Percentiles rank a stretch among this genome's conserved stretches.
Evolutionary conservation across 176 grass and related monocot genomes (phyloP).

Genomic region (Raddia guianensis): DNA sequence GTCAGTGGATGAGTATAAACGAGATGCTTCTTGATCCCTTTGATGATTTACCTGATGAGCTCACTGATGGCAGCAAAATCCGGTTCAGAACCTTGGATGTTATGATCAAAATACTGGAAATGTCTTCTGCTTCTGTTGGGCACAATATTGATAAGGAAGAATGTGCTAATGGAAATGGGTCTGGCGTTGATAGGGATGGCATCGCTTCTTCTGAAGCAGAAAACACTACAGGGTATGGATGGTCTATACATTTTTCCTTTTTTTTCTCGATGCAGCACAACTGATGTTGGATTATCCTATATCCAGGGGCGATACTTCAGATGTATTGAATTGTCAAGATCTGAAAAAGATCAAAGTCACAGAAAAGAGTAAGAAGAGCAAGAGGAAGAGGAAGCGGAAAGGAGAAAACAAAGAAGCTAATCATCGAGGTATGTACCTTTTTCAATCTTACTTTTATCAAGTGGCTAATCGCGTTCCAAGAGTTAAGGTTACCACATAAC

Average conservation of each 20-base stretch:
- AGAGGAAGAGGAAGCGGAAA: too few relatives aligned
- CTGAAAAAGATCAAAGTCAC: too few relatives aligned
- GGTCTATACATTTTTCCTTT: neutral
- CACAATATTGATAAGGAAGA: neutral
- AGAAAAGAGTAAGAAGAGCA: too few relatives aligned
- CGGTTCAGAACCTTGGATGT: neutral
- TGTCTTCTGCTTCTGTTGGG: slow-evolving; percentile 7
- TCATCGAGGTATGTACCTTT: too few relatives aligned
- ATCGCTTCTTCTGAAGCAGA: neutral
- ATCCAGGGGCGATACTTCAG: too few relatives aligned
- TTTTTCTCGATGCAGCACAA: slow-evolving; percentile 14
- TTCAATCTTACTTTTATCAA: too few relatives aligned
- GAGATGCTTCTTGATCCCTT: neutral
- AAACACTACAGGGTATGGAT: slow-evolving; percentile 10
- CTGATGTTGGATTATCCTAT: too few relatives aligned
- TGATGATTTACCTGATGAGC: neutral
- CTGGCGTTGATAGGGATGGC: neutral
- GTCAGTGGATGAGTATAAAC: slow-evolving; percentile 4
- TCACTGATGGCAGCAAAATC: neutral
- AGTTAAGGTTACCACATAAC: too few relatives aligned
- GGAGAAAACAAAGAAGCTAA: too few relatives aligned
- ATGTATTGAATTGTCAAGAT: too few relatives aligned
- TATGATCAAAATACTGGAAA: neutral
- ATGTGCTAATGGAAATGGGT: neutral
- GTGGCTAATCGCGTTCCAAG: too few relatives aligned